Evolutionary conservation across 495 filamentous ascomycete genomes (phyloP).

Genomic region (Bathelium albidoporum): DNA sequence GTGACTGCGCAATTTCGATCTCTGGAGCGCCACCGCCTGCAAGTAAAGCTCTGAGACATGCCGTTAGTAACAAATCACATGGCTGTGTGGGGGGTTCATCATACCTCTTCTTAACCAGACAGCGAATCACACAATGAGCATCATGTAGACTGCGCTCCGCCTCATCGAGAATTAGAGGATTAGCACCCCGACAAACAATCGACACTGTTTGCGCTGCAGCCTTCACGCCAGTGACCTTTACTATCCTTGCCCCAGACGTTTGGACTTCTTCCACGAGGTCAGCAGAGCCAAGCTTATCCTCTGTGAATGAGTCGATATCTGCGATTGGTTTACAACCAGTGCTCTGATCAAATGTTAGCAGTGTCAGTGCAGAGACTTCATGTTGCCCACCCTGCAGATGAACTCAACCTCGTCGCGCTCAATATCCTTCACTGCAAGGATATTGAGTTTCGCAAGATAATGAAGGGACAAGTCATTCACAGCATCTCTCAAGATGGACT

Average conservation of each 20-base stretch:
- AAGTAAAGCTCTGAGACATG: conserved; percentile 53
- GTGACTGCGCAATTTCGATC: conserved; percentile 78
- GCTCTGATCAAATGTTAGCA: conserved; percentile 33
- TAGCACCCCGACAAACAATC: conserved; percentile 87
- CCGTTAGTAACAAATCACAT: conserved; percentile 6
- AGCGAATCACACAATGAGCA: conserved; percentile 93
- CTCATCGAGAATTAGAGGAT: conserved; percentile 88
- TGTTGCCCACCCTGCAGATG: conserved; percentile 62
- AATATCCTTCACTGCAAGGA: conserved; percentile 91
- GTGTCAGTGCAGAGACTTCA: not conserved
- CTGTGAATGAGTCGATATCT: conserved; percentile 96
- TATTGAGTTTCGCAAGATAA: conserved; percentile 95
- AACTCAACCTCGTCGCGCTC: conserved; percentile 98
- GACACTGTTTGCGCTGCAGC: conserved; percentile 76
- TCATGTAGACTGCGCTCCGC: conserved; percentile 94
- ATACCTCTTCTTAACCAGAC: conserved; percentile 84
- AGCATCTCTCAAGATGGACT: conserved; percentile 93
- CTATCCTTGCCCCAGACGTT: conserved; percentile 73
- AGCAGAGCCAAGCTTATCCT: conserved; percentile 95
- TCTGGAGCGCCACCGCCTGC: conserved; percentile 94
- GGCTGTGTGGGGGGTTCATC: conserved; percentile 23
- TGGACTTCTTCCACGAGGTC: conserved; percentile 91
- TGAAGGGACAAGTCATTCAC: conserved; percentile 95
- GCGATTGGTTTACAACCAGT: conserved; percentile 98
- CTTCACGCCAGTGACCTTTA: conserved; percentile 89